These are phyloP conservation scores for Albugo candida DNA, from an alignment of 352 stramenopile species.

Conservation along the genomic window DNA sequence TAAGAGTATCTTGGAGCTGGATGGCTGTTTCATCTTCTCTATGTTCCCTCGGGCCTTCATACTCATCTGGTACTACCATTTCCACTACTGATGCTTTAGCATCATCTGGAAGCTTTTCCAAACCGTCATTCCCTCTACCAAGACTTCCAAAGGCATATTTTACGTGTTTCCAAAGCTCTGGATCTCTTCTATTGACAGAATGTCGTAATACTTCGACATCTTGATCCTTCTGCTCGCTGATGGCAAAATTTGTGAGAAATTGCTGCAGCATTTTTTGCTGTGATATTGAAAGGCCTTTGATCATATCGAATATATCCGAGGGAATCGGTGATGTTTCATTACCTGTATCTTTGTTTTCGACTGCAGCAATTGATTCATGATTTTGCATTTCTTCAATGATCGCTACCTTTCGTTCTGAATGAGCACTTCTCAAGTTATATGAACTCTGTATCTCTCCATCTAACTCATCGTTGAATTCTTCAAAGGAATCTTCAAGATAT, in stretches of 20 bases:
- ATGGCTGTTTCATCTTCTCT: slow-evolving; percentile 26
- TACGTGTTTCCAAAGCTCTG: slow-evolving; percentile 57
- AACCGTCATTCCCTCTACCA: too few relatives aligned
- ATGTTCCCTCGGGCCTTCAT: slow-evolving; percentile 21
- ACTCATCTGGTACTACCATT: slow-evolving; percentile 28
- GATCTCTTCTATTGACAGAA: slow-evolving; percentile 32
- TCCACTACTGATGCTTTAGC: slow-evolving; percentile 34
- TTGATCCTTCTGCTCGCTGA: slow-evolving; percentile 22
- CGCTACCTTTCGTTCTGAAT: too few relatives aligned
- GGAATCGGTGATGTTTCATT: background rate
- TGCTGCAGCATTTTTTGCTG: slow-evolving; percentile 43
- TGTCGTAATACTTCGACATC: slow-evolving; percentile 30
- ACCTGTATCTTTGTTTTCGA: too few relatives aligned
- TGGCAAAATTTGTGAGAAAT: slow-evolving; percentile 39
- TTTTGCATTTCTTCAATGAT: too few relatives aligned
- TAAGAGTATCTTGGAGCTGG: slow-evolving; percentile 6
- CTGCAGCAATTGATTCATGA: too few relatives aligned
- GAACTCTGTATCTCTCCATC: too few relatives aligned
- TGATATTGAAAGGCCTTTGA: slow-evolving; percentile 42
- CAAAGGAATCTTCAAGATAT: slow-evolving; percentile 70
- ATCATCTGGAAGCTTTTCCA: slow-evolving; percentile 13
- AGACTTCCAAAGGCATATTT: background rate
- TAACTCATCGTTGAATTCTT: slow-evolving; percentile 40
- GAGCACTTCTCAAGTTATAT: too few relatives aligned
- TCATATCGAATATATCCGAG: slow-evolving; percentile 32